Base-by-base conservation (phyloP, 352 stramenopile species). In the Pythium plurisporium region DNA sequence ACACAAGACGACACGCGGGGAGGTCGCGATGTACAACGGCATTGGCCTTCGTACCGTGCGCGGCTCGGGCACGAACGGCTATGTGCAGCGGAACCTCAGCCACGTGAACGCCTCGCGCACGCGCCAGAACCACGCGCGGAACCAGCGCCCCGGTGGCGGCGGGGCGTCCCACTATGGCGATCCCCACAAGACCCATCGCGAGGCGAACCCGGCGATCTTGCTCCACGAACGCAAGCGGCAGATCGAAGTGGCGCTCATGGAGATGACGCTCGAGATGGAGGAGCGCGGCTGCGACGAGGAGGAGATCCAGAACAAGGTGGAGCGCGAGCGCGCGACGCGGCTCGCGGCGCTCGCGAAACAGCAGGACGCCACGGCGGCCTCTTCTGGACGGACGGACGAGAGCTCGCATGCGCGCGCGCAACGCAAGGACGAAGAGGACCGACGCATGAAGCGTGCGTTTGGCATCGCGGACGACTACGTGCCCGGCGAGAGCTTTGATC, bases 31-130 rank as follows among this genome's bases (percentile, higher is more conserved):
- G 87, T 96, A 96, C 69, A 96, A 96, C 73, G 87, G 87, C 55
- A 93, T 96, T 47, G 87, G 87, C 7, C 69, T 96, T 26, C 70
- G 74, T 53, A 95, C 86, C 1, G 74, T 90, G 58, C 85, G 87
- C 50, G 87, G 87, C 55, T 93, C 83, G 38, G 84, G 85, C 62
- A 96, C 87, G 50, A 96, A 91, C 71, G 87, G 87, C 40, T 95
- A 95, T 57, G 86, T 95, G 48, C 85, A 95, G 72, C 67, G 74
- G 41, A 96, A 95, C 64, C 58, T 91, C 27, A 89, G 82, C 70
- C 77, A 88, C 51, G 82, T 96, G 53, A 79, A 82, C 44, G 70
- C 80, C 25, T 69, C 59, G n/a, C 79, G 80, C 61, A 78, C 82
- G 54, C 76, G 80, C 15, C 76, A 94, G 62, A 84, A 58, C 51